A percentile compares a stretch with the other conserved stretches of the same genome.
These are phyloP conservation scores for Aspergillus affinis DNA, from an alignment of 495 filamentous ascomycete genomes.

Conservation along the genomic window DNA sequence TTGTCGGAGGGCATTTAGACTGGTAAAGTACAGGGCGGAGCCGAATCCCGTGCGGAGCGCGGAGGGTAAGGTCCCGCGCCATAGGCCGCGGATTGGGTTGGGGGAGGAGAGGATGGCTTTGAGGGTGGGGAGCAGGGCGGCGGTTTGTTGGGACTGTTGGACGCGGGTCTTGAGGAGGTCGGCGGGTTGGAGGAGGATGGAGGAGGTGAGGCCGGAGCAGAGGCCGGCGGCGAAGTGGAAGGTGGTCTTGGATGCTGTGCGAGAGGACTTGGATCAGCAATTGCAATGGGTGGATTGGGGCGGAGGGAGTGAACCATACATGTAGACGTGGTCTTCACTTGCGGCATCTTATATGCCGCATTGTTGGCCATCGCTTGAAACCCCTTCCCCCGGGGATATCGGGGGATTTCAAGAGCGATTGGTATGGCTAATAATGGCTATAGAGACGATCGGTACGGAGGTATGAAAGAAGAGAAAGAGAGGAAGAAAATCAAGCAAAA, in stretches of 20 bases:
- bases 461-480: not conserved
- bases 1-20: slow-evolving; percentile 77
- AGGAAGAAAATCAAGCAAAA: not conserved
- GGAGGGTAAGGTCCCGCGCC: slow-evolving; percentile 91
- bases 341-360: slow-evolving; percentile 32
- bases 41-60: slow-evolving; percentile 91
- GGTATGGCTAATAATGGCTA: not conserved
- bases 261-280: not conserved
- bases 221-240: slow-evolving; percentile 92
- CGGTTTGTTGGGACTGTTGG: slow-evolving; percentile 60
- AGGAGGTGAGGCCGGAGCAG: slow-evolving; percentile 79
- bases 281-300: slow-evolving; percentile 1
- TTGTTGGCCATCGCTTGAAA: slow-evolving; percentile 36
- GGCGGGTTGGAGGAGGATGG: slow-evolving; percentile 89
- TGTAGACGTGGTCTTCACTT: slow-evolving; percentile 36
- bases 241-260: slow-evolving; percentile 51
- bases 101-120: slow-evolving; percentile 63
- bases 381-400: slow-evolving; percentile 5
- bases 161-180: slow-evolving; percentile 96
- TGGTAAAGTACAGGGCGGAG: slow-evolving; percentile 91
- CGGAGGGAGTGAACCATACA: slow-evolving; percentile 15
- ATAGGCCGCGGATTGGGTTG: slow-evolving; percentile 70
- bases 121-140: slow-evolving; percentile 68
- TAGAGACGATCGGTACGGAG: not conserved
- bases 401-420: not conserved